A percentile compares a stretch with the other conserved stretches of the same genome.
These are phyloP conservation scores for Phytophthora boehmeriae DNA, from an alignment of 352 stramenopile genomes.

Conservation along the genomic window DNA sequence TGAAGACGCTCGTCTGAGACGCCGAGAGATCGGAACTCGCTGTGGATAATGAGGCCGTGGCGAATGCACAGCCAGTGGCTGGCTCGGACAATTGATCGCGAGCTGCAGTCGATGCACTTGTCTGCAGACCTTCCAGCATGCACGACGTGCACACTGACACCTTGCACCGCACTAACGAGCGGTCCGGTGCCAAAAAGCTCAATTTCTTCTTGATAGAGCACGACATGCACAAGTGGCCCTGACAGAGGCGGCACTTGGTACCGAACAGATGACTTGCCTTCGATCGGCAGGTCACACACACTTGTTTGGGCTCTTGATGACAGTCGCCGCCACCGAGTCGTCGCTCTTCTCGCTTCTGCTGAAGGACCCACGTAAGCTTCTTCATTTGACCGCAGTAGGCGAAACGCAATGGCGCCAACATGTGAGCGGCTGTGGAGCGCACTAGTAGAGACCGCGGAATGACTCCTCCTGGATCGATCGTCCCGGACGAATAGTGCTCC, in stretches of 20 bases:
- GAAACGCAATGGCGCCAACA: constrained; percentile 21
- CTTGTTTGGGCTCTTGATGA: constrained; percentile 3
- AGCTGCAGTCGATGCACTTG: constrained; percentile 26
- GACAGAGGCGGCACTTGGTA: constrained; percentile 47
- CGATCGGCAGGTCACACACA: constrained; percentile 34
- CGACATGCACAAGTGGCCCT: constrained; percentile 39
- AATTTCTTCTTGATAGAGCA: constrained; percentile 51
- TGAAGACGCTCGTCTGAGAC: constrained; percentile 15
- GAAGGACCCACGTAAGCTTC: constrained; percentile 45
- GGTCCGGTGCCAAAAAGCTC: constrained; percentile 29
- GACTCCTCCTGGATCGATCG: constrained; percentile 37
- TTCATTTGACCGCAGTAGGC: constrained; percentile 48
- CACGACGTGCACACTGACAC: constrained; percentile 31
- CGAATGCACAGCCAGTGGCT: constrained; percentile 23
- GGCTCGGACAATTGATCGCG: constrained; percentile 29
- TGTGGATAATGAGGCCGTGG: constrained; percentile 28
- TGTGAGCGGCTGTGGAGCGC: constrained; percentile 14
- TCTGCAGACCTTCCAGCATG: constrained; percentile 32
- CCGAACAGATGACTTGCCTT: constrained; percentile 29
- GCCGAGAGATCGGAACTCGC: constrained; percentile 28
- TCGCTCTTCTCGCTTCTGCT: constrained; percentile 29
- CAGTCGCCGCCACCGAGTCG: constrained; percentile 5
- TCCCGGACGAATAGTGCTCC: constrained; percentile 44
- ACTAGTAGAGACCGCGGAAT: constrained; percentile 43
- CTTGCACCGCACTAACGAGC: constrained; percentile 25